phyloP scores from a whole-genome alignment of 441 rosid genomes.

The Daphne laureola region DNA sequence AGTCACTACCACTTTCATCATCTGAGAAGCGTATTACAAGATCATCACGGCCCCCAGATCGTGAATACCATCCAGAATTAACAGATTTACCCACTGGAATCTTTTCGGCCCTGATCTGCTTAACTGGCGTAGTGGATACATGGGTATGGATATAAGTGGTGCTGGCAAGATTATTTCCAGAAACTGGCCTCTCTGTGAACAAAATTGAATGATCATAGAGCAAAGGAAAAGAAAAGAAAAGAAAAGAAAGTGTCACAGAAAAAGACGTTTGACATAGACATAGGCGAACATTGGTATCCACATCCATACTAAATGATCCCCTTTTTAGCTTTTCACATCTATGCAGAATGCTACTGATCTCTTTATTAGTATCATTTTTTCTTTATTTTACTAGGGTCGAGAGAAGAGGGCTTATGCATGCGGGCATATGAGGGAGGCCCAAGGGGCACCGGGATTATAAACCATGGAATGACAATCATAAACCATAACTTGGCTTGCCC shows the following conservation, averaged over 20 bases:
- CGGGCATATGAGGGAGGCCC: too few species aligned
- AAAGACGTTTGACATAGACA: slow-evolving; percentile 1
- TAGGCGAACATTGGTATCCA: background rate
- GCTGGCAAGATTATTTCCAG: slow-evolving; percentile 22
- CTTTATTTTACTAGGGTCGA: too few species aligned
- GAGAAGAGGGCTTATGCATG: background rate
- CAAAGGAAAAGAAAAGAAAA: background rate
- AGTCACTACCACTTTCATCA: slow-evolving; percentile 80
- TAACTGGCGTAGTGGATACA: slow-evolving; percentile 27
- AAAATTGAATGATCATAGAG: slow-evolving; percentile 6
- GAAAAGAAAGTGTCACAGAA: background rate
- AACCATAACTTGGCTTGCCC: too few species aligned
- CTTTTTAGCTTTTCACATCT: background rate
- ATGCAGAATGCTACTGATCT: background rate
- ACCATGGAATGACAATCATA: too few species aligned
- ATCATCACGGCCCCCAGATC: slow-evolving; percentile 37
- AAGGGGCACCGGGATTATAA: too few species aligned
- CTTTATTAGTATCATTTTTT: too few species aligned
- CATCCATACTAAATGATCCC: background rate
- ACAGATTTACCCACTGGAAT: slow-evolving; percentile 35
- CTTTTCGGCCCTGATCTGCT: slow-evolving; percentile 33
- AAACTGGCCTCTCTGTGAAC: slow-evolving; percentile 39
- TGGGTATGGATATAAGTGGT: slow-evolving; percentile 23
- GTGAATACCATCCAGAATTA: slow-evolving; percentile 32
- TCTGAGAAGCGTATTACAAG: slow-evolving; percentile 90